These are phyloP conservation scores for Kernera saxatilis DNA, from an alignment of 345 rosid genomes.

Conservation along the genomic window DNA sequence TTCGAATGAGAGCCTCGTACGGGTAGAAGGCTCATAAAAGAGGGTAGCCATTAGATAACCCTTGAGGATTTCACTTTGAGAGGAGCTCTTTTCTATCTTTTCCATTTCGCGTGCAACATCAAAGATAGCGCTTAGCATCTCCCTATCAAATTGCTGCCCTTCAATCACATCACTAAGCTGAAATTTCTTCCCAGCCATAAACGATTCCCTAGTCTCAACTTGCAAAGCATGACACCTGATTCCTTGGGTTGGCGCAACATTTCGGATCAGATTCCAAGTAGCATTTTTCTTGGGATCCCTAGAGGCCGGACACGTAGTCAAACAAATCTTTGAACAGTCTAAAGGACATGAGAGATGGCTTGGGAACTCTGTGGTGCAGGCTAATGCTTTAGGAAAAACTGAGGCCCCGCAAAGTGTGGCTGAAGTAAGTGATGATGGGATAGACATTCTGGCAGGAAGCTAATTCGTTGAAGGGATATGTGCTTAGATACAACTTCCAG, in stretches of 20 bases:
- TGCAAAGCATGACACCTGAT: slow-evolving; percentile 39
- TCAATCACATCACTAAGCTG: slow-evolving; percentile 80
- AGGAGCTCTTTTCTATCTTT: slow-evolving; percentile 62
- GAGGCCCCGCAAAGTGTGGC: slow-evolving; percentile 11
- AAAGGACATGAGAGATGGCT: slow-evolving; percentile 18
- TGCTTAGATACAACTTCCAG: not conserved
- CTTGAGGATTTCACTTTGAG: slow-evolving; percentile 72
- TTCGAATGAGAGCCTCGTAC: slow-evolving; percentile 96
- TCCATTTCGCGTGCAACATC: slow-evolving; percentile 88
- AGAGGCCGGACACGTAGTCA: slow-evolving; percentile 19
- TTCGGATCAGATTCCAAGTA: slow-evolving; percentile 16
- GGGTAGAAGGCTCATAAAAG: slow-evolving; percentile 95
- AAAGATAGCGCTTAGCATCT: slow-evolving; percentile 65
- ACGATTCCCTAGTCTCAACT: slow-evolving; percentile 18
- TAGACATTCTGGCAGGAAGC: slow-evolving; percentile 29
- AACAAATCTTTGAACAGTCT: not conserved
- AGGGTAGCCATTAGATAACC: slow-evolving; percentile 92
- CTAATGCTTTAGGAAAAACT: slow-evolving; percentile 11
- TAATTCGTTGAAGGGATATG: not conserved
- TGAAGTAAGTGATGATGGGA: slow-evolving; percentile 27
- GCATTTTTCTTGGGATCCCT: slow-evolving; percentile 19
- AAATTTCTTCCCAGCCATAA: slow-evolving; percentile 49
- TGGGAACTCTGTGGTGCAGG: slow-evolving; percentile 14
- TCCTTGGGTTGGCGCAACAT: slow-evolving; percentile 13
- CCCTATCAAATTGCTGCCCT: slow-evolving; percentile 89